Base-by-base conservation (phyloP, 148 eudicot species). In the Selenicereus undatus region DNA sequence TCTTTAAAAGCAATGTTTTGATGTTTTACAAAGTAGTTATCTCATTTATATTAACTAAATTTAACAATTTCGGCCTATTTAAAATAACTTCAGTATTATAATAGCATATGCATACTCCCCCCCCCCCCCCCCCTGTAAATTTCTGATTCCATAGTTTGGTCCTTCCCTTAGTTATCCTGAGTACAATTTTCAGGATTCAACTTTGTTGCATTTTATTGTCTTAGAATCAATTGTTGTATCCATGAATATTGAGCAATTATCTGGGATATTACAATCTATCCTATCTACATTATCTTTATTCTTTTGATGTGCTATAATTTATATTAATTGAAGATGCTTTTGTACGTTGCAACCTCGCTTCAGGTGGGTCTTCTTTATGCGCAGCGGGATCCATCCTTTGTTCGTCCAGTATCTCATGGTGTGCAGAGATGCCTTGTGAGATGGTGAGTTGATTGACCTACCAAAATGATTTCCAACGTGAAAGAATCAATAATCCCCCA, bases 351-450 rank as follows among this genome's bases (percentile, higher is more conserved):
- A 27, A 52, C 81, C 30, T 58, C 87, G 80, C 68, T 76, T 27
- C 83, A 93, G 98, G 97, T 93, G 78, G 98, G 99, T 74, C 82
- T 96, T 82, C 90, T 96, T 22, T 96, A 96, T 87, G 84, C 89
- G 76, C 97, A 92, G 78, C 90, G 99, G 24, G 97, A 96, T 78
- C 99, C 99, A 71, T 90, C 98, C 75, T 90, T 91, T 72, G 84
- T 95, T 81, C 99, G 99, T 56, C 99, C 99, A 11, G 75, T 88
- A 71, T 89, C 92, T 70, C 91, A 91, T 79, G 99, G 91, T 76
- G 88, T 95, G 72, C 86, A 92, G 85, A 92, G 99, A 88, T 95
- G 99, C 85, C 91, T 95, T 71, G 97, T 92, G 72, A 93, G 99
- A 93, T 95, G 99, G 99, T 95, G 82, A 85, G 87, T 83, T 76